These are phyloP conservation scores for Paecilomyces dactylethromorphus DNA, from an alignment of 2,329 filamentous ascomycete genomes.

Conservation along the genomic window DNA sequence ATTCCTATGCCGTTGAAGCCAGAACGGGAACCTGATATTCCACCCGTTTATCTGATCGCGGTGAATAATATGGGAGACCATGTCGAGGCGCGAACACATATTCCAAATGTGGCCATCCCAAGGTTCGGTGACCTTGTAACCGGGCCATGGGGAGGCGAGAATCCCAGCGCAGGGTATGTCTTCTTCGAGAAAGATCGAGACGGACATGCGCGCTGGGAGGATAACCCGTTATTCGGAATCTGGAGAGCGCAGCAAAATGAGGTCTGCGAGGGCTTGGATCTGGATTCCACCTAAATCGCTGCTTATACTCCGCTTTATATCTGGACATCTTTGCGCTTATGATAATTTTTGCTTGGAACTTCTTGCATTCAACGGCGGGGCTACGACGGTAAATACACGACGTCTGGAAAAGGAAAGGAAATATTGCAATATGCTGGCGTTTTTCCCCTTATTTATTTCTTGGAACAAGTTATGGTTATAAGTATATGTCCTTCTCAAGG, in stretches of 20 bases:
- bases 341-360: not conserved
- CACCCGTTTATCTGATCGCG: conserved; percentile 31
- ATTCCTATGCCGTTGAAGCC: conserved; percentile 27
- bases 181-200: conserved; percentile 33
- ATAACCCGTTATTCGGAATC: conserved; percentile 27
- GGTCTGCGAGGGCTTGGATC: conserved; percentile 31
- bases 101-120: conserved; percentile 25
- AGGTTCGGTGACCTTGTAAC: conserved; percentile 26
- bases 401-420: not conserved
- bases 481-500: not conserved
- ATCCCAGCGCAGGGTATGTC: conserved; percentile 28
- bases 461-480: not conserved
- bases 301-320: not conserved
- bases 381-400: not conserved
- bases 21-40: conserved; percentile 22
- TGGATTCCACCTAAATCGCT: conserved; percentile 16
- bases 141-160: conserved; percentile 13
- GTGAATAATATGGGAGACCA: conserved; percentile 29
- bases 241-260: conserved; percentile 31
- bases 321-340: not conserved
- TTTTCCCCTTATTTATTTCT: not conserved
- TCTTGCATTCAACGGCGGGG: not conserved
- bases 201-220: conserved; percentile 22
- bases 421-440: not conserved
- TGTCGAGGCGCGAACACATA: conserved; percentile 31